A percentile compares a stretch with the other conserved stretches of the same genome.
These are phyloP conservation scores for Myriosclerotinia curreyana DNA, from an alignment of 2,329 filamentous ascomycete genomes.

Conservation along the genomic window DNA sequence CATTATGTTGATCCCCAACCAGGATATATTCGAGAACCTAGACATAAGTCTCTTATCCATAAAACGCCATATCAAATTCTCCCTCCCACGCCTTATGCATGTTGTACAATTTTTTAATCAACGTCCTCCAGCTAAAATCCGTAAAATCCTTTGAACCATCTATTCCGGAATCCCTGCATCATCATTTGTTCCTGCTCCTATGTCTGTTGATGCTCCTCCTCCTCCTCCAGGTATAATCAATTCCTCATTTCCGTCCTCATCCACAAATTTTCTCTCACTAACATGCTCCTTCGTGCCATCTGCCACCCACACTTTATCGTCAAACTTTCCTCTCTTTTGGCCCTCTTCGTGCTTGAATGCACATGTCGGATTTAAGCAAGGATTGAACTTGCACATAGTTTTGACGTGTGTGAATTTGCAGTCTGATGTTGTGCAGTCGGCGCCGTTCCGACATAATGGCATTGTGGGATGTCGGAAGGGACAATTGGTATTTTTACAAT, in stretches of 20 bases:
- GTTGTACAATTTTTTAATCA: slow-evolving; percentile 29
- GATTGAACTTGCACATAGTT: slow-evolving; percentile 84
- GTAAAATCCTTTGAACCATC: slow-evolving; percentile 5
- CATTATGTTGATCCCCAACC: slow-evolving; percentile 16
- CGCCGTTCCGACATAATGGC: slow-evolving; percentile 87
- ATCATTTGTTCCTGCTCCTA: slow-evolving; percentile 22
- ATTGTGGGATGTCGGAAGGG: slow-evolving; percentile 85
- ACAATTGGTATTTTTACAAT: slow-evolving; percentile 84
- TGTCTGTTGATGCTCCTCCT: slow-evolving; percentile 18
- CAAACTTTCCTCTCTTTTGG: slow-evolving; percentile 75
- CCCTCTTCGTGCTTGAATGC: slow-evolving; percentile 88
- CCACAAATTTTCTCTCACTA: slow-evolving; percentile 84
- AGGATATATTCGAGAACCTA: slow-evolving; percentile 21
- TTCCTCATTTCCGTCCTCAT: slow-evolving; percentile 62
- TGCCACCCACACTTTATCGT: slow-evolving; percentile 87
- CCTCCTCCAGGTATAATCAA: slow-evolving; percentile 37
- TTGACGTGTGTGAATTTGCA: slow-evolving; percentile 90
- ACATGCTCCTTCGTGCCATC: slow-evolving; percentile 61
- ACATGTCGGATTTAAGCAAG: slow-evolving; percentile 86
- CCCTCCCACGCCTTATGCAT: slow-evolving; percentile 17
- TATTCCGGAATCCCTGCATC: slow-evolving; percentile 33
- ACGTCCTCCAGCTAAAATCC: neutral
- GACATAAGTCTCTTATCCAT: slow-evolving; percentile 11
- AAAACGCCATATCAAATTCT: slow-evolving; percentile 26
- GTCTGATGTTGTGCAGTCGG: slow-evolving; percentile 73